Evolutionary conservation across 2,329 filamentous ascomycete species (phyloP).

Genomic region (Penicillium occitanis): DNA sequence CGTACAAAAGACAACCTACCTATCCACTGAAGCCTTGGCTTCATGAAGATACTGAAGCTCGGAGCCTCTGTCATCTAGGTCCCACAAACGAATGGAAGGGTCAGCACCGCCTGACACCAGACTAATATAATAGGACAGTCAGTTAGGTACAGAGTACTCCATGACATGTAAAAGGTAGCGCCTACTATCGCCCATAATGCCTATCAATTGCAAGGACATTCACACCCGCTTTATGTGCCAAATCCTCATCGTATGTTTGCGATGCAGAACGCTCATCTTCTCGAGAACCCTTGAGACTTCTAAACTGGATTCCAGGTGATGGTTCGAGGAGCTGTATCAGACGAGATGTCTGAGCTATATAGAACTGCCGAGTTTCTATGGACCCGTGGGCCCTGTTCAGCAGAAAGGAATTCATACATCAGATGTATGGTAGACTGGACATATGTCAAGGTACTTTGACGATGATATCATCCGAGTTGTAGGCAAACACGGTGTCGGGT

Average conservation of each 20-base stretch:
- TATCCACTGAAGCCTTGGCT: constrained; percentile 52
- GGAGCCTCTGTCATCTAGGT: constrained; percentile 65
- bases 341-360: constrained; percentile 63
- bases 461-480: constrained; percentile 15
- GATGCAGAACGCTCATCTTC: constrained; percentile 12
- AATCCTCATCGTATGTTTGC: constrained; percentile 26
- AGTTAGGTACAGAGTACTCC: constrained; percentile 27
- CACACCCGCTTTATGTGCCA: constrained; percentile 74
- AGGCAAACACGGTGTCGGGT: neutral
- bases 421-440: constrained; percentile 21
- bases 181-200: constrained; percentile 73
- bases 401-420: constrained; percentile 75
- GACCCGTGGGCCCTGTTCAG: constrained; percentile 73
- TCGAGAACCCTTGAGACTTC: constrained; percentile 34
- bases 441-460: neutral
- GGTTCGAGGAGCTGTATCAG: constrained; percentile 69
- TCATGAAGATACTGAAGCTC: constrained; percentile 52
- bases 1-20: constrained; percentile 21
- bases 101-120: constrained; percentile 84
- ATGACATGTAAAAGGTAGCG: constrained; percentile 4
- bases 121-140: constrained; percentile 42
- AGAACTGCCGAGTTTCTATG: constrained; percentile 62
- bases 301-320: constrained; percentile 67
- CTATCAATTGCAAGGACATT: constrained; percentile 77
- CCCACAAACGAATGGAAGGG: constrained; percentile 81